phyloP scores from a whole-genome alignment of 1,284 basidiomycete species.

The Cystobasidium slooffiae region DNA sequence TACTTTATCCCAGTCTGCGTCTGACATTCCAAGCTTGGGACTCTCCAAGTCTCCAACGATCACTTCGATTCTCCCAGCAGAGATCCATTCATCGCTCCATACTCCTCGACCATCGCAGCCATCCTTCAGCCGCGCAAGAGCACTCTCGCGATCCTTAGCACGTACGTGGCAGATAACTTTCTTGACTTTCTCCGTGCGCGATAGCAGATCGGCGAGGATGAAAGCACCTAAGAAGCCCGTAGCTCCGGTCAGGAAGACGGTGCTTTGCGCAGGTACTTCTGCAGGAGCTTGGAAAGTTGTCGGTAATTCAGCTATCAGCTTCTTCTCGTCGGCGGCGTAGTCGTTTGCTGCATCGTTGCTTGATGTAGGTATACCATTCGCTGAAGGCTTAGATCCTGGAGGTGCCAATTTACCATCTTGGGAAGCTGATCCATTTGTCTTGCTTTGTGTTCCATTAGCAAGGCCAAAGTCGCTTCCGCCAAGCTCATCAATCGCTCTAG shows the following conservation, averaged over 20 bases:
- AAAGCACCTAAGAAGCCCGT: conserved; percentile 98
- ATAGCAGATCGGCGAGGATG: conserved; percentile 79
- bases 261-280: conserved; percentile 65
- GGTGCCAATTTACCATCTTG: conserved; percentile 50
- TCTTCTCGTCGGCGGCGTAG: conserved; percentile 81
- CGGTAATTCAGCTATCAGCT: conserved; percentile 67
- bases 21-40: conserved; percentile 74
- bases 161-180: conserved; percentile 93
- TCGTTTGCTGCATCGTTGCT: conserved; percentile 59
- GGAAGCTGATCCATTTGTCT: conserved; percentile 50
- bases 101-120: conserved; percentile 82
- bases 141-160: conserved; percentile 69
- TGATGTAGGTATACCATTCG: conserved; percentile 45
- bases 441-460: conserved; percentile 58
- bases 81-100: conserved; percentile 90
- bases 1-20: conserved; percentile 70
- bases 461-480: conserved; percentile 81
- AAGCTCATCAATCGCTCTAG: conserved; percentile 75
- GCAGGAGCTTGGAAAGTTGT: conserved; percentile 65
- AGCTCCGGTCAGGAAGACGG: conserved; percentile 92
- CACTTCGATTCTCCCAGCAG: conserved; percentile 72
- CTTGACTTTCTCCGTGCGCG: conserved; percentile 65
- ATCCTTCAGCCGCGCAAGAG: conserved; percentile 72
- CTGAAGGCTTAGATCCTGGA: conserved; percentile 42
- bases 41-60: conserved; percentile 85